Evolutionary conservation across 371 early-diverging fungal genomes (phyloP), one percentile per base, ranked within the genome.

Genomic region (Mortierella sp.): DNA sequence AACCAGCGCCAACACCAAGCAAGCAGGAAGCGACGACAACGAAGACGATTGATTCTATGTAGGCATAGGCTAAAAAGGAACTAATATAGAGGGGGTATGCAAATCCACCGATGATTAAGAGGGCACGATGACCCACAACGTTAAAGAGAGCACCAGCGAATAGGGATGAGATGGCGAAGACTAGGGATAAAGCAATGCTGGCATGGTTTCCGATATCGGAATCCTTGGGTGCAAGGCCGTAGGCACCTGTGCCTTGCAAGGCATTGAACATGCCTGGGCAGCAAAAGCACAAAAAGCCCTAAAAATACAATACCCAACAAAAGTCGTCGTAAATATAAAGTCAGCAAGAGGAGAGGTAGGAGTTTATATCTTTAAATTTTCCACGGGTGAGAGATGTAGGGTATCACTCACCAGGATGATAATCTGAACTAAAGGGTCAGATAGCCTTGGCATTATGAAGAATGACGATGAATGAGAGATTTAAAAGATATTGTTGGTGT

Each of bases 211-310:
- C 88, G 24, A 92, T 86, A 19, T 85, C 87, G n/a, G 87, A 86
- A 84, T 94, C 91, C 13, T 85, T 77, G 50, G 83, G 62, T 71
- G 77, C 75, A 4, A 86, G 87, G 61, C 92, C 92, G 67, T 88
- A 90, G 47, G 89, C 85, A 53, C 91, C 91, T 15, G 81, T 72
- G 58, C 91, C 90, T 74, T 87, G 88, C 36, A 94, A 77, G 63
- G 94, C 95, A 68, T 95, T 95, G 86, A 91, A 95, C 95, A 95
- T 94, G 66, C 95, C 96, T 10, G 96, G 94, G 71, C 93, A 92
- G 67, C 91, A 88, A 86, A 94, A 94, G 77, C 93, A 92, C 69
- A 93, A 89, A 67, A 94, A 85, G 33, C 92, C 91, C 61, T 78
- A 63, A 9, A 45, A 24, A 22, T 52, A 36, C 36, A 24, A 22